Evolutionary conservation across 2,329 filamentous ascomycete species (phyloP).

Genomic region (Arthrinium phaeospermum): DNA sequence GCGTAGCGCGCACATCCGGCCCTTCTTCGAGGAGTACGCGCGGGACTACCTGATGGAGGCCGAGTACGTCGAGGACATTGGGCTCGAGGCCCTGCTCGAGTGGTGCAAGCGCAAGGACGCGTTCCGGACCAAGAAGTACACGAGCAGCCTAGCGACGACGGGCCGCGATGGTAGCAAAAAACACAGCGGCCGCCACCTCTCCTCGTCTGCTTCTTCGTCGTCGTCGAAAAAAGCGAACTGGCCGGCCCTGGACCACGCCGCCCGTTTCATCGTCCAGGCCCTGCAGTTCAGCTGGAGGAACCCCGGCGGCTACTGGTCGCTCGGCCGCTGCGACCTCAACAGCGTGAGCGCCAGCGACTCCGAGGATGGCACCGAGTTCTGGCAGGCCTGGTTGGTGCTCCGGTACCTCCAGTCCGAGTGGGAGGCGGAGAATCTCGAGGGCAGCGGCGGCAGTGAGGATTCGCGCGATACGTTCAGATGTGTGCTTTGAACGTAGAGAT

Average conservation of each 20-base stretch:
- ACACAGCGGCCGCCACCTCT: neutral
- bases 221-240: slow-evolving; percentile 30
- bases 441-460: slow-evolving; percentile 8
- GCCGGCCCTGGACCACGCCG: slow-evolving; percentile 34
- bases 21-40: slow-evolving; percentile 37
- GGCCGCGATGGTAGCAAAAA: slow-evolving; percentile 27
- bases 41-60: slow-evolving; percentile 34
- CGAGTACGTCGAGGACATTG: slow-evolving; percentile 27
- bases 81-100: slow-evolving; percentile 29
- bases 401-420: slow-evolving; percentile 37
- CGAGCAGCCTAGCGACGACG: slow-evolving; percentile 6
- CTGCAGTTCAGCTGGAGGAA: slow-evolving; percentile 35
- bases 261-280: slow-evolving; percentile 35
- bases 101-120: slow-evolving; percentile 28
- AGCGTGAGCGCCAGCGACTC: slow-evolving; percentile 25
- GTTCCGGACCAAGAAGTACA: slow-evolving; percentile 27
- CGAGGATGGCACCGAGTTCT: slow-evolving; percentile 33
- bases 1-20: slow-evolving; percentile 31
- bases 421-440: slow-evolving; percentile 28
- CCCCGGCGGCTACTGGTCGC: slow-evolving; percentile 32
- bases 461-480: slow-evolving; percentile 7
- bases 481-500: neutral
- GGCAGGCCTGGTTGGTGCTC: slow-evolving; percentile 37
- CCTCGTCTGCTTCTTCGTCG: neutral
- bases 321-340: slow-evolving; percentile 31